Base-by-base conservation (phyloP, 306 rosid genomes). In the Phaseolus lunatus region DNA sequence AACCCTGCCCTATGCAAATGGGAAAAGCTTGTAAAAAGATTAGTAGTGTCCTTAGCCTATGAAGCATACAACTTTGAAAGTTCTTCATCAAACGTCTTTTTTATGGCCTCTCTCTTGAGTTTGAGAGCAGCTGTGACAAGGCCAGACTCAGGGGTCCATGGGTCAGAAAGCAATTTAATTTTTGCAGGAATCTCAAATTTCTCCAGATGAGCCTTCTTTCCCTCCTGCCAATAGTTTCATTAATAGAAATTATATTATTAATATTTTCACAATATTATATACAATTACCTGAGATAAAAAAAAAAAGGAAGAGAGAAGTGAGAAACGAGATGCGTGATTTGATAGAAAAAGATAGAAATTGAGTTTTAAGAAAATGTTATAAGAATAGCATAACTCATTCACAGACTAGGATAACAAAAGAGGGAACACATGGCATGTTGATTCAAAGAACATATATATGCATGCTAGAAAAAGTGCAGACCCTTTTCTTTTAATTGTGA, bases 51-150 rank as follows among this genome's bases (percentile, higher is more conserved):
- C 43, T 53, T 24, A 53, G 44, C 69, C 85, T 70, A 83, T 65
- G 73, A 86, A 70, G 86, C 49, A 72, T 89, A 93, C 71, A 93
- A 80, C 44, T 83, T 61, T 10, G 82, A 33, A 53, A 90, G 92
- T 61, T 89, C 94, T 68, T 87, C 90, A 5, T 86, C 35, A 70
- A 90, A 89, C 39, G 86, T 76, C 87, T 87, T 93, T 79, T 84
- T 88, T 49, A 88, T 83, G 64, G 86, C 79, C 27, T 93, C 98
- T 87, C 98, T 89, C 81, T 93, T 93, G 78, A 93, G 74, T 88
- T 93, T 93, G 82, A 93, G 94, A 47, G 98, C 98, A 47, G 93
- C 96, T n/a, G 98, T 93, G 50, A 90, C 96, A 27, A 93, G 84
- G 53, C 96, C 98, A 44, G 93, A 76, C 74, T 93, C 96, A 11